Evolutionary conservation across 2,329 filamentous ascomycete species (phyloP).

Genomic region (Fusarium paranaense): DNA sequence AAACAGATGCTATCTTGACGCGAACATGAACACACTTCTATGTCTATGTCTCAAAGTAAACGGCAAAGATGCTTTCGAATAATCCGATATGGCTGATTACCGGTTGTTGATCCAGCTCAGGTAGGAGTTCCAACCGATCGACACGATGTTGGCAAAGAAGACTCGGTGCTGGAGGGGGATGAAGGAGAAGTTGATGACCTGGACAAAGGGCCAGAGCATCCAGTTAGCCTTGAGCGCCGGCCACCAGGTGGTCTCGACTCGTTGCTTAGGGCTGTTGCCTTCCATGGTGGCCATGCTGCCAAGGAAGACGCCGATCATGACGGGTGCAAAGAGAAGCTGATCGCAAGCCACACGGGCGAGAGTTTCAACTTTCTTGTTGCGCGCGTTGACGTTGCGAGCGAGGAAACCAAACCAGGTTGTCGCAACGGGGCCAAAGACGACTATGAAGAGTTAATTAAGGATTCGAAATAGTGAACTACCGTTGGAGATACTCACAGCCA

Average conservation of each 20-base stretch:
- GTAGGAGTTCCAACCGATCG: conserved; percentile 74
- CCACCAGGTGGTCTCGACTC: conserved; percentile 77
- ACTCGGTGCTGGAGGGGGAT: conserved; percentile 86
- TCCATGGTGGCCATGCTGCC: conserved; percentile 87
- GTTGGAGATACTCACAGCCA: conserved; percentile 66
- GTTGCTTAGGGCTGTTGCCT: conserved; percentile 70
- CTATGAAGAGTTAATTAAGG: conserved; percentile 53
- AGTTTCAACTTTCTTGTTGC: conserved; percentile 75
- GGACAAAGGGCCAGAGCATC: conserved; percentile 88
- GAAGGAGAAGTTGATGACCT: conserved; percentile 88
- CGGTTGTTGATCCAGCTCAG: conserved; percentile 70
- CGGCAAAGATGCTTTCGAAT: background rate
- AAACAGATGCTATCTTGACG: conserved; percentile 6
- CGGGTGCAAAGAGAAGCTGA: conserved; percentile 86
- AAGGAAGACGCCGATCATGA: conserved; percentile 85
- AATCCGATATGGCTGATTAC: conserved; percentile 21
- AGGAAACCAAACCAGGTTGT: conserved; percentile 90
- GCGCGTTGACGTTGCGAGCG: conserved; percentile 73
- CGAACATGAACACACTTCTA: conserved; percentile 32
- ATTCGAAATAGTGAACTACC: background rate
- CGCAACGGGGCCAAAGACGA: conserved; percentile 87
- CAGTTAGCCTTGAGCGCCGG: conserved; percentile 84
- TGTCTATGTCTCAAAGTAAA: conserved; percentile 25
- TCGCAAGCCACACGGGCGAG: conserved; percentile 82
- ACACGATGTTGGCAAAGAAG: conserved; percentile 87